Evolutionary conservation across 495 filamentous ascomycete genomes (phyloP).

Genomic region (Penicillium crystallinum): DNA sequence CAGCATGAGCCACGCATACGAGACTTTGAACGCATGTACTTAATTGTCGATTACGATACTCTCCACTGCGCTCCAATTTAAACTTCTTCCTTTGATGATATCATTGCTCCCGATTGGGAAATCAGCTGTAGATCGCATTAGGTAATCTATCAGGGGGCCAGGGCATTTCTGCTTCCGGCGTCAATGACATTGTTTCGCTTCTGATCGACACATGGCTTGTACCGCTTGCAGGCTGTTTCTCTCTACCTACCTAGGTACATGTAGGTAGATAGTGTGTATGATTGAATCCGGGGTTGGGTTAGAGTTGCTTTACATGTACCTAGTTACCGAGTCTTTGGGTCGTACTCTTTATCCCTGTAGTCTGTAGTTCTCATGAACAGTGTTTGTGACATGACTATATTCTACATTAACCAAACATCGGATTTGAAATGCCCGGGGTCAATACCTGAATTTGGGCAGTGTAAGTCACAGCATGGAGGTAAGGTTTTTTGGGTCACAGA

Average conservation of each 20-base stretch:
- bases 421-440: not conserved
- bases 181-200: conserved; percentile 1
- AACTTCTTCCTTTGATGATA: not conserved
- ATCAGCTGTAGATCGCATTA: not conserved
- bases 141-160: not conserved
- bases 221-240: not conserved
- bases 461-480: not conserved
- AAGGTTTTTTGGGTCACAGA: too few relatives aligned
- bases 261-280: too few relatives aligned
- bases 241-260: too few relatives aligned
- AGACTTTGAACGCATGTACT: conserved; percentile 5
- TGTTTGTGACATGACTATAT: too few relatives aligned
- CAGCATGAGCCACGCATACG: conserved; percentile 17
- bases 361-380: too few relatives aligned
- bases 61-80: not conserved
- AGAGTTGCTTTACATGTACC: not conserved
- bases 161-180: not conserved
- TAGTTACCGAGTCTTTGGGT: too few relatives aligned
- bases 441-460: not conserved
- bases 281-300: not conserved
- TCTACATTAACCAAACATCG: not conserved
- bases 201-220: not conserved
- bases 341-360: too few relatives aligned
- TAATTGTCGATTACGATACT: conserved; percentile 3
- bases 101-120: conserved; percentile 1